Conservation (phyloP, 306 rosid genomes). For the Corylus avellana region DNA sequence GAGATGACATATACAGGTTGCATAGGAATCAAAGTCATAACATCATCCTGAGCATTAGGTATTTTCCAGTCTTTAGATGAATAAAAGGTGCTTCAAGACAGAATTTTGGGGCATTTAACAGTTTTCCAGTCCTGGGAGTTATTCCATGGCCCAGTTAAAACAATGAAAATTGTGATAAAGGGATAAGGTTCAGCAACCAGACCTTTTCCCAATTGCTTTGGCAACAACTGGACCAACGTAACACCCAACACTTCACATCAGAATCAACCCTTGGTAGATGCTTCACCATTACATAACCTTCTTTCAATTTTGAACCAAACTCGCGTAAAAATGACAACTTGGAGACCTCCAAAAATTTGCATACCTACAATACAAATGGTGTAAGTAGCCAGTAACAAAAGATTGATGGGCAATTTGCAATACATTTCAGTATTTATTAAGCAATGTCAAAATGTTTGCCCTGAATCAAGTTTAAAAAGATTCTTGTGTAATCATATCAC, state of each 20-base stretch:
- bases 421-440: neutral
- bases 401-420: neutral
- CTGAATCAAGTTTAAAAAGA: neutral
- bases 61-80: neutral
- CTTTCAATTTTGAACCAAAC: constrained; percentile 56
- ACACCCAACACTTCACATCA: constrained; percentile 30
- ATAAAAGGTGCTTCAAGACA: neutral
- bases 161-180: neutral
- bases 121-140: neutral
- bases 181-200: constrained; percentile 5
- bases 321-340: constrained; percentile 47
- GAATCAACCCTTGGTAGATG: constrained; percentile 39
- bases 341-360: constrained; percentile 60
- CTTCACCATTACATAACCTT: constrained; percentile 56
- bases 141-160: neutral
- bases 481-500: neutral
- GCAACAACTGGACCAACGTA: constrained; percentile 26
- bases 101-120: neutral
- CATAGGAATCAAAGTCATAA: neutral
- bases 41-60: neutral
- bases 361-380: constrained; percentile 38
- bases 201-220: constrained; percentile 55
- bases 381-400: neutral
- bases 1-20: constrained; percentile 19
- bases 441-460: neutral